Percentiles rank a stretch among this genome's conserved stretches.
These are phyloP conservation scores for Letharia lupina DNA, from an alignment of 495 filamentous ascomycete genomes.

Conservation along the genomic window DNA sequence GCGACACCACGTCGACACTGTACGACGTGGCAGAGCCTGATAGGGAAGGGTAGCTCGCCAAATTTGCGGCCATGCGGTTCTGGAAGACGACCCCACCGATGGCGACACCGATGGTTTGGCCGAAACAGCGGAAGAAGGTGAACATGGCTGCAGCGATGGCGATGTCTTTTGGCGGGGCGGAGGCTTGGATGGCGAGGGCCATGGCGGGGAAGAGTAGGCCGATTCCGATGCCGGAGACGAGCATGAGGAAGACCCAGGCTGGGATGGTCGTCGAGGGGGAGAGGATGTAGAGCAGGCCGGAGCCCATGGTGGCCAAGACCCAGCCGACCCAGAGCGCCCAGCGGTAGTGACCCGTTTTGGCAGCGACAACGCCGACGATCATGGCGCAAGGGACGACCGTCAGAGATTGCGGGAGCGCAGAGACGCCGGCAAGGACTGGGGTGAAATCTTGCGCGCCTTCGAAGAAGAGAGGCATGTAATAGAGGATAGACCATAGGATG, in stretches of 20 bases:
- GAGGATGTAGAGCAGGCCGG: conserved; percentile 39
- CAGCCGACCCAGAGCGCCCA: conserved; percentile 48
- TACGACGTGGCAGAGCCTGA: conserved; percentile 30
- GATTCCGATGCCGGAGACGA: conserved; percentile 44
- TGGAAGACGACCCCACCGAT: conserved; percentile 49
- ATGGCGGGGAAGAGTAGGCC: conserved; percentile 27
- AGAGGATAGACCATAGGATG: conserved; percentile 44
- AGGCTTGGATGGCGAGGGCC: conserved; percentile 42
- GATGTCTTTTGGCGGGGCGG: conserved; percentile 39
- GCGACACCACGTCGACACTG: conserved; percentile 28
- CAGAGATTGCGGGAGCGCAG: conserved; percentile 49
- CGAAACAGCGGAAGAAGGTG: conserved; percentile 47
- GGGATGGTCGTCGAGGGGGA: conserved; percentile 34
- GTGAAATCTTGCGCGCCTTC: conserved; percentile 45
- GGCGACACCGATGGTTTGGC: conserved; percentile 50
- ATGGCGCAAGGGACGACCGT: conserved; percentile 39
- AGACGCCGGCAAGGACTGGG: conserved; percentile 48
- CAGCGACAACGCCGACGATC: conserved; percentile 39
- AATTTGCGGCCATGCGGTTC: conserved; percentile 38
- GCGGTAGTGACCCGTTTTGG: conserved; percentile 42
- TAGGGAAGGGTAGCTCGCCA: conserved; percentile 27
- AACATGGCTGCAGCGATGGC: conserved; percentile 49
- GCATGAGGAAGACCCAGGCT: conserved; percentile 42
- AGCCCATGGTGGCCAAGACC: conserved; percentile 39
- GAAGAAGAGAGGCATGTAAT: conserved; percentile 57